Percentiles rank a stretch among this genome's conserved stretches.
These are phyloP conservation scores for Bocquillonia castaneifolia DNA, from an alignment of 441 rosid species.

Conservation along the genomic window DNA sequence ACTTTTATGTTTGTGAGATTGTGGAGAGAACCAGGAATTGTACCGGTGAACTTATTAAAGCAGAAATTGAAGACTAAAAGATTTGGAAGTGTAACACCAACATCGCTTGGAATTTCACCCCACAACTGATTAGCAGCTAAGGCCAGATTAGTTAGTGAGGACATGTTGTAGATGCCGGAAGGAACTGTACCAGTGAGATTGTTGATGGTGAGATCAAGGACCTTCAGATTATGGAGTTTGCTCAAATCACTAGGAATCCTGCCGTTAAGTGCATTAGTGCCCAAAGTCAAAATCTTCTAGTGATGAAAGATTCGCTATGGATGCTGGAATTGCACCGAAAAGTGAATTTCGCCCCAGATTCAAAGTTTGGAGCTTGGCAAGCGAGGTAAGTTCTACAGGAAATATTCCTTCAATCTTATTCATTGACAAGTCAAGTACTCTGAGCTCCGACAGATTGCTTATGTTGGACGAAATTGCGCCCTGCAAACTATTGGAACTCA, in stretches of 20 bases:
- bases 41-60: constrained; percentile 44
- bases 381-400: constrained; percentile 32
- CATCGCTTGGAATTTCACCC: constrained; percentile 42
- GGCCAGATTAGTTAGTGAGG: constrained; percentile 40
- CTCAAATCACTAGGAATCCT: constrained; percentile 36
- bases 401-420: constrained; percentile 42
- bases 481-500: constrained; percentile 37
- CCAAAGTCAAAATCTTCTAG: constrained; percentile 33
- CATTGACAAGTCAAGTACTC: constrained; percentile 34
- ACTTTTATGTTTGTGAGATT: constrained; percentile 42
- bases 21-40: constrained; percentile 43
- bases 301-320: constrained; percentile 39
- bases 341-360: constrained; percentile 40
- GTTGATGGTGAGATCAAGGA: constrained; percentile 45
- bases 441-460: constrained; percentile 31
- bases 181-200: constrained; percentile 38
- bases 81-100: constrained; percentile 49
- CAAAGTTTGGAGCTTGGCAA: constrained; percentile 31
- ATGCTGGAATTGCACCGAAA: constrained; percentile 37
- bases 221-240: constrained; percentile 30
- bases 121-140: constrained; percentile 43
- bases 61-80: constrained; percentile 38
- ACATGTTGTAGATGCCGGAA: constrained; percentile 41
- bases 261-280: constrained; percentile 38
- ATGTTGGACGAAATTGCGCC: constrained; percentile 36